A percentile compares a stretch with the other conserved stretches of the same genome.
Evolutionary conservation across 2,329 filamentous ascomycete genomes (phyloP).

Genomic region (Hawksworthiomyces lignivorus): DNA sequence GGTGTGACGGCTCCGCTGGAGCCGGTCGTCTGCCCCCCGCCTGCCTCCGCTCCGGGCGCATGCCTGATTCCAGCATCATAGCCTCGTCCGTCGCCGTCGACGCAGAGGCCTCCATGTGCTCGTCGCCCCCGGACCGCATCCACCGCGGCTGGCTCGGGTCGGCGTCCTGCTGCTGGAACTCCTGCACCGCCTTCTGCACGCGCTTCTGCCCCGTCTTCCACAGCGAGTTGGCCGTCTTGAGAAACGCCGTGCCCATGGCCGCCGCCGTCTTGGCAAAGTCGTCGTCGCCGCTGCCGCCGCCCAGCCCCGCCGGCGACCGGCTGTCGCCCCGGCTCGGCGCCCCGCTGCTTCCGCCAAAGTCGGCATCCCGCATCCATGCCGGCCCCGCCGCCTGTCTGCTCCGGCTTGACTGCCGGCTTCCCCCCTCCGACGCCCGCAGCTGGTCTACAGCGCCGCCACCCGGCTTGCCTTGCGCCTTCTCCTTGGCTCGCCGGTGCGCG

Average conservation of each 20-base stretch:
- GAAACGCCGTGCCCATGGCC: slow-evolving; percentile 71
- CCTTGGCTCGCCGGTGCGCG: slow-evolving; percentile 75
- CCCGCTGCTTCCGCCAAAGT: slow-evolving; percentile 29
- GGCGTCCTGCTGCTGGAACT: slow-evolving; percentile 65
- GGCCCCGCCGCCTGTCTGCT: slow-evolving; percentile 33
- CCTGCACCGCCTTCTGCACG: slow-evolving; percentile 83
- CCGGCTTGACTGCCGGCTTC: slow-evolving; percentile 14
- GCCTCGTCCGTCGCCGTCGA: slow-evolving; percentile 56
- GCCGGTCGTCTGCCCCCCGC: slow-evolving; percentile 36
- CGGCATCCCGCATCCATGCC: slow-evolving; percentile 54
- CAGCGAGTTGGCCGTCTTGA: slow-evolving; percentile 89
- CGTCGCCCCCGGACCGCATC: slow-evolving; percentile 71
- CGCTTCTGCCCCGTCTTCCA: slow-evolving; percentile 96
- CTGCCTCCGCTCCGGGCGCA: neutral
- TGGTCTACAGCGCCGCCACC: slow-evolving; percentile 7
- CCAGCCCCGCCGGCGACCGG: slow-evolving; percentile 41
- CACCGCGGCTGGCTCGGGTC: slow-evolving; percentile 84
- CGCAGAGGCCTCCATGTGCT: slow-evolving; percentile 23
- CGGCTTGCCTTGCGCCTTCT: slow-evolving; percentile 48
- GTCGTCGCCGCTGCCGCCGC: slow-evolving; percentile 40
- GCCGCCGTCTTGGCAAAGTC: slow-evolving; percentile 77
- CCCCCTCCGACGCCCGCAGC: slow-evolving; percentile 6
- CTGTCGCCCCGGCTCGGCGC: slow-evolving; percentile 43
- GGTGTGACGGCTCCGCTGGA: slow-evolving; percentile 29
- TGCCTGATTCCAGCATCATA: slow-evolving; percentile 63